Base-by-base conservation (phyloP, 2,329 filamentous ascomycete species). In the Colletotrichum orbiculare region DNA sequence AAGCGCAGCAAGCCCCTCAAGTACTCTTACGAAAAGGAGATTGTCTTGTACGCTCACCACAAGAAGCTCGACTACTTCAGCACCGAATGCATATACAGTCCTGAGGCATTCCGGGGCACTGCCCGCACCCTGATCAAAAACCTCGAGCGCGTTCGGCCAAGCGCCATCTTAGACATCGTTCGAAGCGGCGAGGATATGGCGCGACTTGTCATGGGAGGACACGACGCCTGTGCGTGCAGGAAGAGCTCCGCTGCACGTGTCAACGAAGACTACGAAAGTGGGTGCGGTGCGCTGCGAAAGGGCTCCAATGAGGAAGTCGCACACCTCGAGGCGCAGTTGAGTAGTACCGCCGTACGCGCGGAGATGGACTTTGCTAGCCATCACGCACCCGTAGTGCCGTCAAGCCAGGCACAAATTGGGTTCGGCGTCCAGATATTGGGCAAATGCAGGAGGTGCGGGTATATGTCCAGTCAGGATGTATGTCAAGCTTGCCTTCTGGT, bases 11-110 rank as follows among this genome's bases (percentile, higher is more conserved):
- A 99, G 79, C 96, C 96, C 12, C 84, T 99, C 49, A 98, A 99
- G 77, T 99, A 98, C 76, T 94, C 95, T 2, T 99, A 98, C 75
- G 96, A 99, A 76, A 99, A 99, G 80, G 96, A 99, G 76, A 99
- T 99, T 70, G 96, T 99, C 15, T 84, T 99, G 6, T 99, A 99
- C 75, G 96, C 96, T 6, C 93, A 98, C 75, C 94, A 99, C 82
- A 97, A 96, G 79, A 94, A 94, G 77, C 84, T 99, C 68, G 94
- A 98, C 75, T 99, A 99, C 79, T 99, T 99, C 79, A 97, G 90
- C 73, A 99, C 96, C 0, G 96, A 99, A 79, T 99, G 96, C 82
- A 94, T 99, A 66, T 99, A 99, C 82, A 97, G 93, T 58, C 96
- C 96, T 0, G 96, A 99, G 78, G 96, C 96, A 2, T 99, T 99